These are phyloP conservation scores for Spergularia azorica DNA, from an alignment of 179 eudicot genomes.

Conservation along the genomic window DNA sequence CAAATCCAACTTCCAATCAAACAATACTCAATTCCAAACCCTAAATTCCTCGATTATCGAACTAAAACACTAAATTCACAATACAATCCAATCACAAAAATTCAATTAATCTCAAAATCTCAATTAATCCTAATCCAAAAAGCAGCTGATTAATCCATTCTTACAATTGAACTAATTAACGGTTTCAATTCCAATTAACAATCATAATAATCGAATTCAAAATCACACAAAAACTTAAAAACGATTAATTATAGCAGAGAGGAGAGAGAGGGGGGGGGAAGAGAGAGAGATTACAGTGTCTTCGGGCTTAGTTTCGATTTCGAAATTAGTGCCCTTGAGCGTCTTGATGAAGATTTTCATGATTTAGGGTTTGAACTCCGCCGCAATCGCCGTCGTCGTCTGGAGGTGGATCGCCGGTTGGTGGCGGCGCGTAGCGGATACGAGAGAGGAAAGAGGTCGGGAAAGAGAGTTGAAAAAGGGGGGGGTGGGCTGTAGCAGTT, in stretches of 20 bases:
- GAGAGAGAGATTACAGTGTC: conserved; percentile 51
- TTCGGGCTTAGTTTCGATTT: conserved; percentile 70
- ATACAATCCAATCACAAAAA: not conserved
- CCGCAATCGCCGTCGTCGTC: not conserved
- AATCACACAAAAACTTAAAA: not conserved
- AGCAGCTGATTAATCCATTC: not conserved
- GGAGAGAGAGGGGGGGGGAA: not conserved
- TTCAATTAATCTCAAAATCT: not conserved
- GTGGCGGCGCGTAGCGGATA: conserved; percentile 30
- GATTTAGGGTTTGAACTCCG: not conserved
- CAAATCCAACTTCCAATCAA: not conserved
- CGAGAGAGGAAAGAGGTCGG: no score
- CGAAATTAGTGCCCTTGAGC: conserved; percentile 76
- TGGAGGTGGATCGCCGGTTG: conserved; percentile 10
- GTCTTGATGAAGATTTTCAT: conserved; percentile 62
- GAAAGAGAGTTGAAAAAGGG: no score
- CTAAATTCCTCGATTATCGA: conserved; percentile 8
- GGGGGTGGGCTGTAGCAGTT: no score
- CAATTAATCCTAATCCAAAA: not conserved
- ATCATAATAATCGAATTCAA: not conserved
- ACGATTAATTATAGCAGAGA: not conserved
- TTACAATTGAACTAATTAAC: not conserved
- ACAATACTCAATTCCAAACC: not conserved
- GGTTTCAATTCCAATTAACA: conserved; percentile 16
- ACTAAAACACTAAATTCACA: conserved; percentile 1